A percentile compares a stretch with the other conserved stretches of the same genome.
phyloP scores from a whole-genome alignment of 2,329 filamentous ascomycete genomes.

The Penicillium sclerotigenum region DNA sequence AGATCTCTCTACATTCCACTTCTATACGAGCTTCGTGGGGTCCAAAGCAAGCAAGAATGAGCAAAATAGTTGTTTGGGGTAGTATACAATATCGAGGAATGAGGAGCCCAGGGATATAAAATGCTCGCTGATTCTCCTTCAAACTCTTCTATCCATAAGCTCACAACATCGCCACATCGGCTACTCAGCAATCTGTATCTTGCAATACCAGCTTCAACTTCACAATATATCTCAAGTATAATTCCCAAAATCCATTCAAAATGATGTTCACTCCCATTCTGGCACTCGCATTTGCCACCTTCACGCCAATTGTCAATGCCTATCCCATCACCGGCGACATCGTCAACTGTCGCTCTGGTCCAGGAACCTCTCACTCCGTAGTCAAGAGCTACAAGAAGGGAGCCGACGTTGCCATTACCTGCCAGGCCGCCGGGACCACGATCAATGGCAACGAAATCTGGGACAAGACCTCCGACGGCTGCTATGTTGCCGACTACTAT shows the following conservation, averaged over 20 bases:
- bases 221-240: background rate
- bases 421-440: slow-evolving; percentile 11
- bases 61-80: background rate
- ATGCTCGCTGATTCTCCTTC: background rate
- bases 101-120: background rate
- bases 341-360: slow-evolving; percentile 20
- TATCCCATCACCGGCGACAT: slow-evolving; percentile 14
- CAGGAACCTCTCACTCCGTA: slow-evolving; percentile 16
- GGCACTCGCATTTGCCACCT: slow-evolving; percentile 6
- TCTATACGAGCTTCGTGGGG: slow-evolving; percentile 4
- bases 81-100: background rate
- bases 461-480: slow-evolving; percentile 21
- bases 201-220: background rate
- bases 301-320: slow-evolving; percentile 6
- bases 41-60: background rate
- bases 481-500: slow-evolving; percentile 22
- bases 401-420: slow-evolving; percentile 12
- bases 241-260: background rate
- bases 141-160: background rate
- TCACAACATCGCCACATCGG: background rate
- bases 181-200: background rate
- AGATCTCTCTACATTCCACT: background rate
- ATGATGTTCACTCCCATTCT: slow-evolving; percentile 8
- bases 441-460: slow-evolving; percentile 17
- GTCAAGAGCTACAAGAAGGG: slow-evolving; percentile 16